These are phyloP conservation scores for Periconia digitata DNA, from an alignment of 2,329 filamentous ascomycete species.

Conservation along the genomic window DNA sequence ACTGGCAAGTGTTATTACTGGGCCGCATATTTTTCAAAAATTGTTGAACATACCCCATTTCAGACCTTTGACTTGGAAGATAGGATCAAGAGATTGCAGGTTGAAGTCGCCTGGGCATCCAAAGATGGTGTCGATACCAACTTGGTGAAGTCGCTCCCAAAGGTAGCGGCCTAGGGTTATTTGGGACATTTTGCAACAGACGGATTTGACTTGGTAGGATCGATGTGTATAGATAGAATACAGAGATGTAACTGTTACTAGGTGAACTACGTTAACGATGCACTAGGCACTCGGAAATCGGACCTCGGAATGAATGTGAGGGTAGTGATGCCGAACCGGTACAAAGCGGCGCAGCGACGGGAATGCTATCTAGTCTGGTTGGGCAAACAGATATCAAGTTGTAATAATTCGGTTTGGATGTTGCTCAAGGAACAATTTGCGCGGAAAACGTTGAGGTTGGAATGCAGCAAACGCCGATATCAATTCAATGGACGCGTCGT, in stretches of 20 bases:
- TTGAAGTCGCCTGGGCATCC: constrained; percentile 52
- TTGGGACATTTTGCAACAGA: constrained; percentile 19
- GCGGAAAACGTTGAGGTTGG: too few species aligned
- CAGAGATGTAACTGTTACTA: neutral
- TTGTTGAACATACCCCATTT: constrained; percentile 30
- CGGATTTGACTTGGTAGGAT: neutral
- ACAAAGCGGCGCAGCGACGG: neutral
- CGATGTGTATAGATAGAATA: neutral
- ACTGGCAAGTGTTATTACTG: constrained; percentile 28
- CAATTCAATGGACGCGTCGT: too few species aligned
- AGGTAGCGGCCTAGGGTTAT: constrained; percentile 47
- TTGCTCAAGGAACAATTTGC: too few species aligned
- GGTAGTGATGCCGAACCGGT: neutral
- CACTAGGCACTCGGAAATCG: neutral
- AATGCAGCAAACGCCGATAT: too few species aligned
- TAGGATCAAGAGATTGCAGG: constrained; percentile 48
- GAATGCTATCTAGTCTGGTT: neutral
- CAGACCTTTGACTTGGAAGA: constrained; percentile 44
- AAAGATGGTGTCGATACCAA: constrained; percentile 44
- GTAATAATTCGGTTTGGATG: too few species aligned
- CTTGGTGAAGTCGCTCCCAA: constrained; percentile 35
- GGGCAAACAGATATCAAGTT: too few species aligned
- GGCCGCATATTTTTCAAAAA: neutral
- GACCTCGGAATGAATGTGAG: neutral
- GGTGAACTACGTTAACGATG: neutral